Base-by-base conservation (phyloP, 75 land plant genomes). In the Sequoia sempervirens region DNA sequence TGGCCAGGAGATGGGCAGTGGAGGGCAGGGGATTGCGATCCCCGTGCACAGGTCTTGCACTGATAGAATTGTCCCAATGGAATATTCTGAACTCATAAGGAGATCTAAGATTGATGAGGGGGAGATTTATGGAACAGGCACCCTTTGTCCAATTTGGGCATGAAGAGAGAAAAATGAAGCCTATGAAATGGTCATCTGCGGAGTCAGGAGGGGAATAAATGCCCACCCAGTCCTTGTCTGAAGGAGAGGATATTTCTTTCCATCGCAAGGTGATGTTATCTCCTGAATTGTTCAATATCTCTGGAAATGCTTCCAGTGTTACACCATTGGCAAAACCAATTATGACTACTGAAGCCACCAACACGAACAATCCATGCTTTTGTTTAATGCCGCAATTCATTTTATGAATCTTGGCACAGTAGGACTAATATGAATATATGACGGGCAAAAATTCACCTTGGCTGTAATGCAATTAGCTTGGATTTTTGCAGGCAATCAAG, bases 151-250 rank as follows among this genome's bases (percentile, higher is more conserved):
- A 95, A 15, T 75, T 79, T 30, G 88, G 81, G 75, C 84, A 86
- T 23, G 93, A 87, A 13, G 90, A 88, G 52, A 96, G 90, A 82
- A 92, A 86, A 66, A 90, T n/a, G 87, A 95, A 96, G 20, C 98
- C 98, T 61, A 96, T 92, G 87, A 93, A 95, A 81, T 93, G 34
- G 23, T 86, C 38, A 82, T 95, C 84, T 53, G 79, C 1, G 18
- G 95, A 95, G 75, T 88, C 82, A 1, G 95, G 88, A 1, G 98
- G 98, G 1, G 91, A 88, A 91, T 96, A 96, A 84, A 96, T 89
- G n/a, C 98, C 98, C 41, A 96, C 84, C 97, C 96, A 96, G 87
- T 96, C 94, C 46, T 92, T 86, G 18, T 73, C n/a, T 15, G 90
- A 87, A 0, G 97, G 95, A 76, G 79, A 76, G 11, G 52, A 85